phyloP scores from a whole-genome alignment of 306 rosid genomes.

The Vicia sativa region DNA sequence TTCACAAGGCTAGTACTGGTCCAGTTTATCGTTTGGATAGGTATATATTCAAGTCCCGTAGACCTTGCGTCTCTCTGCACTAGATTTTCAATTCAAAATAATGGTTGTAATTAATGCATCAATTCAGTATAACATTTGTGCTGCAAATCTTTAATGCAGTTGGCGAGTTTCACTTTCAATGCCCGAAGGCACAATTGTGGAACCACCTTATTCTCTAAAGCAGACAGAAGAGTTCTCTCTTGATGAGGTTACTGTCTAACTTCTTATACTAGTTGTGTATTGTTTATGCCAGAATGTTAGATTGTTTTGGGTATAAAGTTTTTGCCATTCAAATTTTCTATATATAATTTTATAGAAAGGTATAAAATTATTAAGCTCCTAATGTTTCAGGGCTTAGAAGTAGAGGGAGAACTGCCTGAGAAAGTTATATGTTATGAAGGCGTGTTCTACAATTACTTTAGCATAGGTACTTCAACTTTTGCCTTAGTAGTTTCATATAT shows the following conservation, averaged over 20 bases:
- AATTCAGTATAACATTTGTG: neutral
- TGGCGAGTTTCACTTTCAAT: slow-evolving; percentile 71
- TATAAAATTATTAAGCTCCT: slow-evolving; percentile 27
- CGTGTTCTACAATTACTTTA: slow-evolving; percentile 92
- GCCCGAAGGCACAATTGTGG: slow-evolving; percentile 59
- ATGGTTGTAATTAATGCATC: neutral
- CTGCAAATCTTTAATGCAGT: slow-evolving; percentile 48
- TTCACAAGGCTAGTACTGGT: slow-evolving; percentile 64
- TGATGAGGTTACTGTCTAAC: slow-evolving; percentile 63
- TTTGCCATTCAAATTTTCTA: slow-evolving; percentile 1
- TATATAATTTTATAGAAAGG: neutral
- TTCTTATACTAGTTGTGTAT: slow-evolving; percentile 18
- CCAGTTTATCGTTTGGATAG: slow-evolving; percentile 79
- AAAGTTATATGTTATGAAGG: slow-evolving; percentile 69
- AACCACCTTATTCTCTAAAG: slow-evolving; percentile 72
- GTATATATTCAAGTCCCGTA: slow-evolving; percentile 41
- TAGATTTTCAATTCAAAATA: neutral
- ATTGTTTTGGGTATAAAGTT: neutral
- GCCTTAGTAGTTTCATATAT: slow-evolving; percentile 2
- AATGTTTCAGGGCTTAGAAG: slow-evolving; percentile 63
- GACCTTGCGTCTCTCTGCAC: neutral
- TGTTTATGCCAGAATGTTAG: neutral
- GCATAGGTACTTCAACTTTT: slow-evolving; percentile 67
- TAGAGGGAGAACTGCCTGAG: slow-evolving; percentile 69
- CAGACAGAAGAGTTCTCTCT: slow-evolving; percentile 53